Evolutionary conservation across 2,329 filamentous ascomycete genomes (phyloP), one percentile per base, ranked within the genome.

Genomic region (Ramichloridium luteum): DNA sequence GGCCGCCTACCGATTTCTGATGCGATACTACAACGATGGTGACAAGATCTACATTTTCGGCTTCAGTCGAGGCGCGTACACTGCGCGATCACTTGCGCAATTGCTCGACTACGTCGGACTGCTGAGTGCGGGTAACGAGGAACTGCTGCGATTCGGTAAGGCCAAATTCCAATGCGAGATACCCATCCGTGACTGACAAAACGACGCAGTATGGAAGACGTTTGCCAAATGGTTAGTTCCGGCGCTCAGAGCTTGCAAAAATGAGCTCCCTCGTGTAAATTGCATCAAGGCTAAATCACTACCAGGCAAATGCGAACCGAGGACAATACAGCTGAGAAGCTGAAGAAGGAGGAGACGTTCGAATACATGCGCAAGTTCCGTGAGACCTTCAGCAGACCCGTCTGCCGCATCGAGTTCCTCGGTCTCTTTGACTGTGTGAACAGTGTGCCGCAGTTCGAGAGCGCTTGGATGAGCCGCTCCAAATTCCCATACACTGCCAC

Each of bases 121-220:
- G 0, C 64, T 92, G 10, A 78, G 77, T 9, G 77, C 80, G 31
- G 82, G 83, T 8, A 92, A 92, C 45, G 80, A 92, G 49, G 83
- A 90, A 44, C 78, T 90, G 74, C 74, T 83, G 31, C 66, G 70
- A 3, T 92, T 92, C 51, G 40, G 34, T 34, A 23, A 28, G 34
- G 17, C n/a, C n/a, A n/a, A 33, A 15, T n/a, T 18, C 10, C 8
- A 6, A 16, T 17, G 14, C 9, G 18, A 17, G 16, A 9, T n/a
- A 15, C 25, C n/a, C n/a, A n/a, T n/a, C n/a, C n/a, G 16, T 27
- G 18, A n/a, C 22, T 14, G 16, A 30, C 29, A 13, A 15, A 23
- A 14, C 6, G 4, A 6, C 13, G 5, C 20, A 38, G 82, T 80
- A 1, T 90, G 82, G 81, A 85, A 80, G 51, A 77, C 78, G 0